These are phyloP conservation scores for Arthrobotrys sphaeroides DNA, from an alignment of 2,329 filamentous ascomycete species.

Conservation along the genomic window DNA sequence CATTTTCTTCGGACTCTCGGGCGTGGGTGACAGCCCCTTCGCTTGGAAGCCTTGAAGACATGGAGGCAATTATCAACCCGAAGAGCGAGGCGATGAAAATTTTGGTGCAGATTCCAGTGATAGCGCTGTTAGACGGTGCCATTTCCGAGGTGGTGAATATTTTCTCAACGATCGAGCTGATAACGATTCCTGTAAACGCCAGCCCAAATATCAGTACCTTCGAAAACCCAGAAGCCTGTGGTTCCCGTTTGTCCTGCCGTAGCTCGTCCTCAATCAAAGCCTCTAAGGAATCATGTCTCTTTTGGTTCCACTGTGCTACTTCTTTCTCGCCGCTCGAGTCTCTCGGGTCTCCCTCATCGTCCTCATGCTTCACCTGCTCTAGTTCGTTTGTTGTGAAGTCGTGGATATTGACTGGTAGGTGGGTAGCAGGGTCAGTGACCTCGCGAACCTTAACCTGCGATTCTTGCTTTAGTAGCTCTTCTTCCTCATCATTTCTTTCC, in stretches of 20 bases:
- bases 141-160: neutral
- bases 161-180: slow-evolving; percentile 1
- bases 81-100: neutral
- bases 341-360: slow-evolving; percentile 58
- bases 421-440: slow-evolving; percentile 77
- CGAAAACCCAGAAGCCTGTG: neutral
- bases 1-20: slow-evolving; percentile 8
- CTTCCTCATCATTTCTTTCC: neutral
- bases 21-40: too few species aligned
- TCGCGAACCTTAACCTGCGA: slow-evolving; percentile 61
- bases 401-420: slow-evolving; percentile 74
- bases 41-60: too few species aligned
- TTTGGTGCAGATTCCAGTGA: neutral
- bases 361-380: slow-evolving; percentile 60
- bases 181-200: neutral
- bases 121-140: neutral
- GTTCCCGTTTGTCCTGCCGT: slow-evolving; percentile 62
- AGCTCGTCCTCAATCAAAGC: slow-evolving; percentile 65
- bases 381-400: slow-evolving; percentile 74
- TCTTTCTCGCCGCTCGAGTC: slow-evolving; percentile 62
- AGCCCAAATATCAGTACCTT: neutral
- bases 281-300: slow-evolving; percentile 64
- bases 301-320: slow-evolving; percentile 62
- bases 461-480: slow-evolving; percentile 42
- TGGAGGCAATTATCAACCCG: neutral